These are phyloP conservation scores for Aspergillus sp. DNA, from an alignment of 2,329 filamentous ascomycete genomes.

Conservation along the genomic window DNA sequence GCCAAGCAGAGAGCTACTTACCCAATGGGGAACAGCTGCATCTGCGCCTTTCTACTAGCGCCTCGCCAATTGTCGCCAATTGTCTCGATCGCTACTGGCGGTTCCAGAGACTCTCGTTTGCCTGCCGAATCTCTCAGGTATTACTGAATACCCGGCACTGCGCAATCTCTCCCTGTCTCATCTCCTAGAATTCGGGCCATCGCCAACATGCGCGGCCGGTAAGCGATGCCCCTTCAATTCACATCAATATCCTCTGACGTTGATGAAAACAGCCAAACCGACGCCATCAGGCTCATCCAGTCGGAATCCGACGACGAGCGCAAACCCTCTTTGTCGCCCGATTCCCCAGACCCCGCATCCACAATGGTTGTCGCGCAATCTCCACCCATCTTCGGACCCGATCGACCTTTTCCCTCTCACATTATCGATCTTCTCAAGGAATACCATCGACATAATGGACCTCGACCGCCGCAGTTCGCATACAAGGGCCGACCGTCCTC, in stretches of 20 bases:
- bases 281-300: background rate
- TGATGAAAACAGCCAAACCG: background rate
- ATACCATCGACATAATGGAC: slow-evolving; percentile 12
- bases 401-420: slow-evolving; percentile 5
- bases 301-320: background rate
- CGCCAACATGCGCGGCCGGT: slow-evolving; percentile 7
- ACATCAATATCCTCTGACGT: background rate
- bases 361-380: background rate
- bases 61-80: background rate
- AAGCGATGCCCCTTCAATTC: background rate
- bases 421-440: slow-evolving; percentile 10
- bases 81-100: background rate
- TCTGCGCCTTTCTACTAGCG: background rate
- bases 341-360: background rate
- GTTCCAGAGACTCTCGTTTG: background rate
- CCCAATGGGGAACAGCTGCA: background rate
- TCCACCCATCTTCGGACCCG: background rate
- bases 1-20: background rate
- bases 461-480: slow-evolving; percentile 2
- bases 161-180: background rate
- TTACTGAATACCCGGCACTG: background rate
- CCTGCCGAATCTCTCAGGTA: background rate
- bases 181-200: slow-evolving; percentile 3
- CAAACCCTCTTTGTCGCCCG: background rate
- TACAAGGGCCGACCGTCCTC: background rate